phyloP scores from a whole-genome alignment of 768 basidiomycete genomes.

The Leccinum imitatum region DNA sequence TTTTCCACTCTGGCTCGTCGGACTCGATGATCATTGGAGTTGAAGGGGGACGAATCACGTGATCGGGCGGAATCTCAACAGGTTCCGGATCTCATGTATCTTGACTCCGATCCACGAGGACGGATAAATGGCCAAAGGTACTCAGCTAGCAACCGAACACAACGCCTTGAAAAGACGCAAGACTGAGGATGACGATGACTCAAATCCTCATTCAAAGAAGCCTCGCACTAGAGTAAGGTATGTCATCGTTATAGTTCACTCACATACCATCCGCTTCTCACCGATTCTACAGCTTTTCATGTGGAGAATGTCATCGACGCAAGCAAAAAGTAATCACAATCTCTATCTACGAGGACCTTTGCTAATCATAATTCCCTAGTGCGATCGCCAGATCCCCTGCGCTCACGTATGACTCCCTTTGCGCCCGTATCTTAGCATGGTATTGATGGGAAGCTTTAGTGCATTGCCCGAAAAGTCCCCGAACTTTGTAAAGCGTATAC shows the following conservation, averaged over 20 bases:
- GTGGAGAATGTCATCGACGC: conserved; percentile 83
- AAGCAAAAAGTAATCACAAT: conserved; percentile 70
- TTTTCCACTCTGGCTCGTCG: conserved; percentile 50
- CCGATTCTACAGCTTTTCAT: conserved; percentile 60
- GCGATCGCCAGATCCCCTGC: conserved; percentile 83
- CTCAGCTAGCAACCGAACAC: conserved; percentile 26
- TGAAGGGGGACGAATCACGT: conserved; percentile 21
- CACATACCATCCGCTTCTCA: conserved; percentile 7
- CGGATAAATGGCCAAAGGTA: conserved; percentile 31
- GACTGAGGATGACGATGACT: conserved; percentile 55
- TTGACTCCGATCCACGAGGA: conserved; percentile 34
- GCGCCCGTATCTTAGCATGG: conserved; percentile 4
- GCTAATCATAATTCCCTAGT: conserved; percentile 45
- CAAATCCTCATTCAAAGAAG: conserved; percentile 55
- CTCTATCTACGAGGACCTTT: conserved; percentile 13
- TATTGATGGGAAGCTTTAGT: conserved; percentile 43
- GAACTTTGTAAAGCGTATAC: conserved; percentile 88
- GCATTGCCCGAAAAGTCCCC: conserved; percentile 81
- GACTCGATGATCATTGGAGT: conserved; percentile 14
- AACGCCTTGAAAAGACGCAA: conserved; percentile 59
- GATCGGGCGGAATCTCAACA: conserved; percentile 12
- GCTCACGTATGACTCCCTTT: conserved; percentile 60
- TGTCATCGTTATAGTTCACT: conserved; percentile 23
- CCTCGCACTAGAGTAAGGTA: conserved; percentile 74
- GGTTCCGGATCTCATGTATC: conserved; percentile 17